phyloP scores from a whole-genome alignment of 1,284 basidiomycete species.

The Fomes fomentarius region DNA sequence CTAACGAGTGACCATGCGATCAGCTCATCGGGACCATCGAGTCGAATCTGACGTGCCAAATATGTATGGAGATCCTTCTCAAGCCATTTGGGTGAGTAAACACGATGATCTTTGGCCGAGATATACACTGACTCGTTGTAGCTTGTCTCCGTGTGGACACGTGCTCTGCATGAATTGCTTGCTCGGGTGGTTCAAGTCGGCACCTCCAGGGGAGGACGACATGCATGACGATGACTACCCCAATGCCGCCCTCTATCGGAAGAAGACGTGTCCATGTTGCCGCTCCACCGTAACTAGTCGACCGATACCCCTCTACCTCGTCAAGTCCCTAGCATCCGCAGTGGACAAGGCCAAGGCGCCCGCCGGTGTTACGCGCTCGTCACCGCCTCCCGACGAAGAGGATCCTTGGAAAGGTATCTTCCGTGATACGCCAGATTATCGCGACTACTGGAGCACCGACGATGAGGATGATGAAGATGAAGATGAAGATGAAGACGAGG shows the following conservation, averaged over 20 bases:
- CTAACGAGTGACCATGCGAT: not conserved
- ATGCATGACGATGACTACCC: slow-evolving; percentile 55
- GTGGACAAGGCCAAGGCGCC: slow-evolving; percentile 47
- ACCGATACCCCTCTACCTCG: slow-evolving; percentile 67
- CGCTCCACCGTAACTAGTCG: slow-evolving; percentile 57
- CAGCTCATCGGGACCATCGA: slow-evolving; percentile 62
- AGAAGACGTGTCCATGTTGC: slow-evolving; percentile 74
- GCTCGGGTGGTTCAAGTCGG: slow-evolving; percentile 74
- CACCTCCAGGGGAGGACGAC: slow-evolving; percentile 57
- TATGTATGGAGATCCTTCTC: slow-evolving; percentile 69
- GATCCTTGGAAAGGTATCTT: slow-evolving; percentile 76
- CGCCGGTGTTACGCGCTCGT: slow-evolving; percentile 27
- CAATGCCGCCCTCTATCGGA: slow-evolving; percentile 54
- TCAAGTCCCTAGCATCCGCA: slow-evolving; percentile 59
- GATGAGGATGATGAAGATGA: slow-evolving; percentile 40
- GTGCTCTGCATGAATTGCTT: slow-evolving; percentile 68
- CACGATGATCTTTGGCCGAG: not conserved
- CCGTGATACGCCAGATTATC: slow-evolving; percentile 41
- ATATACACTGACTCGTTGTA: slow-evolving; percentile 28
- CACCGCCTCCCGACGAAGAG: slow-evolving; percentile 38
- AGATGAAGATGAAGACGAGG: slow-evolving; percentile 37
- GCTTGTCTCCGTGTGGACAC: slow-evolving; percentile 75
- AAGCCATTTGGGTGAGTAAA: slow-evolving; percentile 64
- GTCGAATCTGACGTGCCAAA: slow-evolving; percentile 65
- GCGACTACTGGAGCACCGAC: slow-evolving; percentile 45